phyloP scores from a whole-genome alignment of 140 eudicot genomes.

The Bidens hawaiensis region DNA sequence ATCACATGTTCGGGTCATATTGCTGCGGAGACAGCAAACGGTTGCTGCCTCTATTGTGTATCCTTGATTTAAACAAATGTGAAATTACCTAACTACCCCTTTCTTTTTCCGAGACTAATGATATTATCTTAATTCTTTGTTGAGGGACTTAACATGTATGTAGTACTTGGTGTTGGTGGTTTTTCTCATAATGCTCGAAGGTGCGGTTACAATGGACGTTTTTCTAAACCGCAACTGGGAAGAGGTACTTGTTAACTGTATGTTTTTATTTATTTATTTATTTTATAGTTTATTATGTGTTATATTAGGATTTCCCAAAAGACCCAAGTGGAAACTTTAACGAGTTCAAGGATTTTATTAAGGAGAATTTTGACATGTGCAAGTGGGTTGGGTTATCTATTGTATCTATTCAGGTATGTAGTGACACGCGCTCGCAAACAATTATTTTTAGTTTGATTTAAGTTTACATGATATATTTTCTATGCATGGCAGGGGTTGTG shows the following conservation, averaged over 20 bases:
- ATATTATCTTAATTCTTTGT: slow-evolving; percentile 1
- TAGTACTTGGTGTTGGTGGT: slow-evolving; percentile 72
- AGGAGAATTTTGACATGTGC: slow-evolving; percentile 66
- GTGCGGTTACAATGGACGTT: slow-evolving; percentile 70
- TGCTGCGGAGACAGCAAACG: slow-evolving; percentile 82
- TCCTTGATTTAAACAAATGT: slow-evolving; percentile 29
- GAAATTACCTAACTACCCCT: neutral
- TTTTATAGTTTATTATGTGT: neutral
- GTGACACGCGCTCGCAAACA: neutral
- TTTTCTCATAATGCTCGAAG: slow-evolving; percentile 70
- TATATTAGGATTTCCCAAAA: slow-evolving; percentile 72
- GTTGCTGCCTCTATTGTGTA: slow-evolving; percentile 78
- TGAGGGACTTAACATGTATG: slow-evolving; percentile 36
- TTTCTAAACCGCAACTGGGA: slow-evolving; percentile 73
- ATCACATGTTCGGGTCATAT: slow-evolving; percentile 79
- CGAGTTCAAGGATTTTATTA: slow-evolving; percentile 57
- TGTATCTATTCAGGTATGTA: slow-evolving; percentile 62
- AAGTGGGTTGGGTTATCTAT: slow-evolving; percentile 77
- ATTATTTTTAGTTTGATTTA: slow-evolving; percentile 4
- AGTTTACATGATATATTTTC: neutral
- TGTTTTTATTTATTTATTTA: neutral
- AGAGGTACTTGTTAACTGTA: slow-evolving; percentile 40
- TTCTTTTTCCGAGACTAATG: neutral
- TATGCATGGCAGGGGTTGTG: slow-evolving; percentile 59
- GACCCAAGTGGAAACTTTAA: slow-evolving; percentile 67